These are phyloP conservation scores for Ilyonectria sp. DNA, from an alignment of 2,329 filamentous ascomycete species.

Conservation along the genomic window DNA sequence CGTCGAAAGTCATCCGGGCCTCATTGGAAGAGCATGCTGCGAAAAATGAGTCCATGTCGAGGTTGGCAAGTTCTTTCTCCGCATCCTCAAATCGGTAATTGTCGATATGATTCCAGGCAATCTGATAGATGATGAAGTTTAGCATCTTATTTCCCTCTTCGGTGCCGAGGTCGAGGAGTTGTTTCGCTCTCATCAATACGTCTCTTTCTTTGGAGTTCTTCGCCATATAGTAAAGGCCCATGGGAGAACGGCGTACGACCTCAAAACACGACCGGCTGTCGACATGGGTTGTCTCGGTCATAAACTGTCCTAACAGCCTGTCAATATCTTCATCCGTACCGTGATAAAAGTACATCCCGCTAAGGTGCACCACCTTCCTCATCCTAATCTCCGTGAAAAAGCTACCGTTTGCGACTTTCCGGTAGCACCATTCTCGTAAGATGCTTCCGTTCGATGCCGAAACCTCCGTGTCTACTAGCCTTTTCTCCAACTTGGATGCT, in stretches of 20 bases:
- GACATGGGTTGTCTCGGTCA: not conserved
- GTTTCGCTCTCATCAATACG: not conserved
- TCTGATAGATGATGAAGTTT: conserved; percentile 1
- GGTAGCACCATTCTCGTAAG: not conserved
- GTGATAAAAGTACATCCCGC: not conserved
- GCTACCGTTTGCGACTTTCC: not conserved
- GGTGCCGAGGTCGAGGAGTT: not conserved
- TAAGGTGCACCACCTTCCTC: not conserved
- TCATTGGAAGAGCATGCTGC: not conserved
- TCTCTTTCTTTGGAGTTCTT: not conserved
- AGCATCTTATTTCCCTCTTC: not conserved
- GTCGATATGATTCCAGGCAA: not conserved
- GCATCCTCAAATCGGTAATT: conserved; percentile 6
- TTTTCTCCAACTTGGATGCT: conserved; percentile 5
- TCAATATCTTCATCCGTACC: conserved; percentile 7
- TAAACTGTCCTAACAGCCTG: conserved; percentile 6
- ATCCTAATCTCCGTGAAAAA: not conserved
- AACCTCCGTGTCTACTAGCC: not conserved
- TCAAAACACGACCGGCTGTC: not conserved
- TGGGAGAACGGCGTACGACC: not conserved
- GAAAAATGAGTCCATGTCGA: conserved; percentile 10
- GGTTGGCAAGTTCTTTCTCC: not conserved
- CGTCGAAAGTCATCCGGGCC: not conserved
- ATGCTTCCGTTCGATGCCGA: not conserved
- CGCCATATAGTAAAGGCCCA: not conserved